Evolutionary conservation across 1,139 yeast species (phyloP).

Genomic region (Nakaseomyces nivariensis): DNA sequence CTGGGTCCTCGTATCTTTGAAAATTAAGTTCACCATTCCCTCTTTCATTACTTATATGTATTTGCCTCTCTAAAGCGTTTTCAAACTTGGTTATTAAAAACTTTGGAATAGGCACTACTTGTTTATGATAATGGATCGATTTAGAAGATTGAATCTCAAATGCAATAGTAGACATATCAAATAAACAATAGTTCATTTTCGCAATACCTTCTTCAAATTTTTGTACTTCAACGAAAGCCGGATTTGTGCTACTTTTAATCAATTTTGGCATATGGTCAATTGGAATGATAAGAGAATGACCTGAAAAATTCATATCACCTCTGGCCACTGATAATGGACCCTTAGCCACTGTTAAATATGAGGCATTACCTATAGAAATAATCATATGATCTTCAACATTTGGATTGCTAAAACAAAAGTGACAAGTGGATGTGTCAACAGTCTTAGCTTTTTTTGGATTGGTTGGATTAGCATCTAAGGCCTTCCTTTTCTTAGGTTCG

Average conservation of each 20-base stretch:
- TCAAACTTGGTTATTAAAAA: constrained; percentile 34
- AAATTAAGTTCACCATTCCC: constrained; percentile 39
- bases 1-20: constrained; percentile 20
- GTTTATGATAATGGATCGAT: constrained; percentile 59
- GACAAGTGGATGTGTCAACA: constrained; percentile 54
- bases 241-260: constrained; percentile 25
- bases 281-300: constrained; percentile 80
- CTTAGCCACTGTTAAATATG: constrained; percentile 72
- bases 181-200: constrained; percentile 36
- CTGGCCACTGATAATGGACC: constrained; percentile 65
- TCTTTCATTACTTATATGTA: constrained; percentile 40
- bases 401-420: constrained; percentile 78
- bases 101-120: constrained; percentile 49
- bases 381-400: constrained; percentile 73
- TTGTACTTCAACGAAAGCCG: constrained; percentile 34
- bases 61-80: constrained; percentile 34
- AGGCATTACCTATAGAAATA: constrained; percentile 55
- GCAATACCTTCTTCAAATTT: constrained; percentile 39
- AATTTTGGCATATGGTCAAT: constrained; percentile 55
- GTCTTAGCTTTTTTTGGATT: constrained; percentile 26
- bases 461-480: constrained; percentile 6
- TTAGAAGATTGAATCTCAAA: constrained; percentile 51
- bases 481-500: constrained; percentile 4
- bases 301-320: constrained; percentile 46
- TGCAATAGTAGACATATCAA: constrained; percentile 39